Base-by-base conservation (phyloP, 345 rosid species). In the Turnera subulata region DNA sequence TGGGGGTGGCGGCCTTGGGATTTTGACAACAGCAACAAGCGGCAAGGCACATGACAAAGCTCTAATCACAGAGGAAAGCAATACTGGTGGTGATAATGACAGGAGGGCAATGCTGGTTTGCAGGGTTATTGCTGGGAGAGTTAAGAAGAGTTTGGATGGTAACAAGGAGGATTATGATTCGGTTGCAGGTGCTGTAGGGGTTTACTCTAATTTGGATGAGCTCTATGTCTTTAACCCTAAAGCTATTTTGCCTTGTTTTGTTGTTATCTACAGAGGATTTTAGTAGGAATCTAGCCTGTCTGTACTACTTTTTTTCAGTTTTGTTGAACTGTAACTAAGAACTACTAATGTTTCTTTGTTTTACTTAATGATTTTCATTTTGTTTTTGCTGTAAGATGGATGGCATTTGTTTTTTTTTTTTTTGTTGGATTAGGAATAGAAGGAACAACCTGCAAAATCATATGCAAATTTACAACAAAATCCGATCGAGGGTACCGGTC, bases 181-280 rank as follows among this genome's bases (percentile, higher is more conserved):
- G 1, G 63, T 77, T 39, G 86, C 78, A 4, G 81, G 76, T 40
- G 86, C 64, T 0, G 65, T 58, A 26, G 90, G 84, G 53, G 61
- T 80, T 19, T 84, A 80, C 68, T 80, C 86, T 8, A 80, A 82
- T 55, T 63, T 84, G 53, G 95, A 84, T 56, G 95, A 86, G 70
- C 35, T 87, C 63, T 73, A 68, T 59, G 90, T 84, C 54, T 82
- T 80, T 48, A 80, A 86, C 58, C 79, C 79, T 3, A 82, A 47
- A 75, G 86, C 90, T 17, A 86, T 86, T 40, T 69, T 86, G 74
- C 95, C 95, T 69, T 86, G 90, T 65, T 86, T 86, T 78, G 90
- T 86, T 68, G 95, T 84, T 26, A 75, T 86, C 75, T 86, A 86
- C 18, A 53, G 76, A 19, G 82, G 88, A 5, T 71, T 76, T 55